A percentile compares a stretch with the other conserved stretches of the same genome.
These are phyloP conservation scores for Artemisia tridentata DNA, from an alignment of 129 eudicot genomes.

Conservation along the genomic window DNA sequence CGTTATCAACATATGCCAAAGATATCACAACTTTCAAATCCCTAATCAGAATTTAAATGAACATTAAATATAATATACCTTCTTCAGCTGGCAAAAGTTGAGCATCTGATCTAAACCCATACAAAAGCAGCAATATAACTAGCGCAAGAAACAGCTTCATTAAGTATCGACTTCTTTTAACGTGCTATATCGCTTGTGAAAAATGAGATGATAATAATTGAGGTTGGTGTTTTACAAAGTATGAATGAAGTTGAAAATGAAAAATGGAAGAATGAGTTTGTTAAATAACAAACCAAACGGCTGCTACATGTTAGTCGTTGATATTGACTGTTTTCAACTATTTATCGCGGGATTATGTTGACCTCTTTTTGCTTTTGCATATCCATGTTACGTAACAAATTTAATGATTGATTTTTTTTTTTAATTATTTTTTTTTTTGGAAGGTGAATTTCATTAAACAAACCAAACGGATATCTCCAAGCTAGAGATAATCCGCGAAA, in stretches of 20 bases:
- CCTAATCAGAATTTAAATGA: not conserved
- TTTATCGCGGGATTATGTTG: conserved; percentile 20
- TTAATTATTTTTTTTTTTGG: too few relatives aligned
- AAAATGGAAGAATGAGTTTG: conserved; percentile 20
- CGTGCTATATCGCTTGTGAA: too few relatives aligned
- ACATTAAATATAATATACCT: conserved; percentile 22
- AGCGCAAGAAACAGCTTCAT: not conserved
- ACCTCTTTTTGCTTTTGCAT: conserved; percentile 4
- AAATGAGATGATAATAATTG: not conserved
- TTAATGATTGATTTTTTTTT: too few relatives aligned
- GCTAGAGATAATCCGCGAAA: too few relatives aligned
- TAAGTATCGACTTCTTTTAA: too few relatives aligned
- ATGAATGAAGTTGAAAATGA: not conserved
- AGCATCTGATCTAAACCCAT: conserved; percentile 31
- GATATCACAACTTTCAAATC: too few relatives aligned
- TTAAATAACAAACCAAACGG: not conserved
- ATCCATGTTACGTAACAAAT: not conserved
- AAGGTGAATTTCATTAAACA: too few relatives aligned
- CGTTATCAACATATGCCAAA: too few relatives aligned
- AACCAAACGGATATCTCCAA: too few relatives aligned
- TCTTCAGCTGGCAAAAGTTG: conserved; percentile 51
- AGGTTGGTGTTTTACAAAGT: not conserved
- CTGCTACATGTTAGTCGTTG: conserved; percentile 9
- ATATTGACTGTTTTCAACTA: conserved; percentile 25
- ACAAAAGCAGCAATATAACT: conserved; percentile 13